These are phyloP conservation scores for Mycena sanguinolenta DNA, from an alignment of 768 basidiomycete genomes.

Conservation along the genomic window DNA sequence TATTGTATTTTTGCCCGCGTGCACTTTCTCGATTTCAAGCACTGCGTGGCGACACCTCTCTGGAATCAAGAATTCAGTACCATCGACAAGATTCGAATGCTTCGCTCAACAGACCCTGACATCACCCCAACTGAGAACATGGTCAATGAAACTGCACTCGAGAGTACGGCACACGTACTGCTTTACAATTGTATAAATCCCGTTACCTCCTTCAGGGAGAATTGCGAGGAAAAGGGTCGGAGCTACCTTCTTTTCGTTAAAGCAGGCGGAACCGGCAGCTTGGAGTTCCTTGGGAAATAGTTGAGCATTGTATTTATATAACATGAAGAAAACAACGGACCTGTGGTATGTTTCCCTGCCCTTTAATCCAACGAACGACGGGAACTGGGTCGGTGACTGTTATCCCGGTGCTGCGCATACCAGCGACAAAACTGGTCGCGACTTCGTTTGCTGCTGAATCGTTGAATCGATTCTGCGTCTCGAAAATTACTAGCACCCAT, in stretches of 20 bases:
- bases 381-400: slow-evolving; percentile 60
- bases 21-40: slow-evolving; percentile 77
- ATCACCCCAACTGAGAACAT: slow-evolving; percentile 74
- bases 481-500: slow-evolving; percentile 78
- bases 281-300: slow-evolving; percentile 59
- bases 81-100: background rate
- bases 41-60: slow-evolving; percentile 85
- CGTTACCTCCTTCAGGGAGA: slow-evolving; percentile 79
- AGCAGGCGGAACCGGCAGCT: slow-evolving; percentile 61
- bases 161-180: slow-evolving; percentile 63
- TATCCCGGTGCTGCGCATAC: slow-evolving; percentile 76
- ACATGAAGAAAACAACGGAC: slow-evolving; percentile 45
- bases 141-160: background rate
- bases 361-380: slow-evolving; percentile 66
- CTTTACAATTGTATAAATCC: slow-evolving; percentile 83
- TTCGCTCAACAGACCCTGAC: slow-evolving; percentile 55
- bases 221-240: slow-evolving; percentile 73
- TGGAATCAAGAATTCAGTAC: slow-evolving; percentile 40
- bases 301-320: background rate
- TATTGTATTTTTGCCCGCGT: slow-evolving; percentile 78
- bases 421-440: slow-evolving; percentile 61
- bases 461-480: slow-evolving; percentile 69
- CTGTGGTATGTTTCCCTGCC: slow-evolving; percentile 66
- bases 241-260: slow-evolving; percentile 47
- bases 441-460: slow-evolving; percentile 61